phyloP scores from a whole-genome alignment of 345 rosid species.

The Euphorbia lathyris region DNA sequence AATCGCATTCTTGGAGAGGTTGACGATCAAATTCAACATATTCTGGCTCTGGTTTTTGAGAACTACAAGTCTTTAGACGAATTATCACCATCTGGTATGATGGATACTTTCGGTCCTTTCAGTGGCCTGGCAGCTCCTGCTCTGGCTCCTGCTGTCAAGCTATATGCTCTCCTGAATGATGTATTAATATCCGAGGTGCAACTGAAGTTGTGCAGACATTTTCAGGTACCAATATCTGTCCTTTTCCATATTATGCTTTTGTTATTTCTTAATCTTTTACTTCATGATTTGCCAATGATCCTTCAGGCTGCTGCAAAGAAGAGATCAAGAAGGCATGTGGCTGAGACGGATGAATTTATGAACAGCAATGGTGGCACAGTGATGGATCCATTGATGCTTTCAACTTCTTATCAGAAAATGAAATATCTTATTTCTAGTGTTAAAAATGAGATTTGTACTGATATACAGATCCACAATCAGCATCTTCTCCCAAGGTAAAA shows the following conservation, averaged over 20 bases:
- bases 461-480: slow-evolving; percentile 27
- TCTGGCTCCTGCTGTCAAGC: slow-evolving; percentile 27
- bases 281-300: slow-evolving; percentile 3
- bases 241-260: neutral
- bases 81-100: slow-evolving; percentile 19
- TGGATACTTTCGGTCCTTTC: slow-evolving; percentile 23
- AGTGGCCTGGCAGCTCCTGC: slow-evolving; percentile 29
- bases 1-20: slow-evolving; percentile 31
- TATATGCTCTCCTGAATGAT: slow-evolving; percentile 24
- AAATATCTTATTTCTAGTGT: slow-evolving; percentile 17
- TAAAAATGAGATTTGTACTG: slow-evolving; percentile 21
- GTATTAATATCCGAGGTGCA: slow-evolving; percentile 22
- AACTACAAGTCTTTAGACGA: slow-evolving; percentile 31
- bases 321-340: slow-evolving; percentile 25
- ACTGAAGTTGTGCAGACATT: slow-evolving; percentile 22
- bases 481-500: slow-evolving; percentile 27
- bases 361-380: slow-evolving; percentile 10
- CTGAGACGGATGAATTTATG: slow-evolving; percentile 25
- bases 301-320: slow-evolving; percentile 29
- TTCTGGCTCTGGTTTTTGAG: slow-evolving; percentile 24
- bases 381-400: slow-evolving; percentile 14
- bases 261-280: neutral
- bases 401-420: slow-evolving; percentile 25
- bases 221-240: slow-evolving; percentile 19
- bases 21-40: slow-evolving; percentile 27